Evolutionary conservation across 2,329 filamentous ascomycete genomes (phyloP).

Genomic region (Dichotomopilus funicola): DNA sequence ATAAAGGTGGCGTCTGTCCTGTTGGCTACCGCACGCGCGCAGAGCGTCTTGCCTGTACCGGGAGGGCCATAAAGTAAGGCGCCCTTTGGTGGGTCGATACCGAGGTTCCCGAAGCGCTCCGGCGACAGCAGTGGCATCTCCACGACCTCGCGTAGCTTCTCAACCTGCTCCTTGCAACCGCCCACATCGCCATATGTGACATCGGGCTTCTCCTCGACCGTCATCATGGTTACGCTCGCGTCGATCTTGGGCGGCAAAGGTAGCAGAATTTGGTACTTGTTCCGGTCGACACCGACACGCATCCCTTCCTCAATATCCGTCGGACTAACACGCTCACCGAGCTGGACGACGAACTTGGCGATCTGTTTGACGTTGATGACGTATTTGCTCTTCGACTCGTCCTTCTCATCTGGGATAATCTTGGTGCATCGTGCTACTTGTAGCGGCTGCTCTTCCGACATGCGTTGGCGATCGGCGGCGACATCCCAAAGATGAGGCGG

Average conservation of each 20-base stretch:
- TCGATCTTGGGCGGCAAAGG: slow-evolving; percentile 97
- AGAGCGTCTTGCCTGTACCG: slow-evolving; percentile 98
- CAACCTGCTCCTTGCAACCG: slow-evolving; percentile 98
- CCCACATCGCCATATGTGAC: slow-evolving; percentile 98
- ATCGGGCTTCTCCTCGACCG: slow-evolving; percentile 98
- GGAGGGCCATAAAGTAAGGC: slow-evolving; percentile 94
- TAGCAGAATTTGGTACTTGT: slow-evolving; percentile 98
- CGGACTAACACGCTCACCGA: slow-evolving; percentile 92
- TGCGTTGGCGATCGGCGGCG: slow-evolving; percentile 93
- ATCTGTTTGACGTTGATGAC: slow-evolving; percentile 99
- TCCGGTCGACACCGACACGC: slow-evolving; percentile 95
- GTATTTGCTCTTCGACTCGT: slow-evolving; percentile 98
- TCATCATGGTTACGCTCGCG: slow-evolving; percentile 99
- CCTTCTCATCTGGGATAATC: slow-evolving; percentile 96
- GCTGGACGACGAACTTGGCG: slow-evolving; percentile 96
- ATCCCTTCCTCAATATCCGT: slow-evolving; percentile 99
- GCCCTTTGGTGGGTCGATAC: slow-evolving; percentile 97
- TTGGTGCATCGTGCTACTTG: slow-evolving; percentile 98
- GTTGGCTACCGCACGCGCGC: slow-evolving; percentile 94
- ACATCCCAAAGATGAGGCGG: slow-evolving; percentile 99
- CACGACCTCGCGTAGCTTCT: slow-evolving; percentile 96
- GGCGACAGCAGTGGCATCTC: slow-evolving; percentile 97
- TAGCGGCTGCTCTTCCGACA: slow-evolving; percentile 95
- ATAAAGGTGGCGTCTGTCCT: slow-evolving; percentile 98
- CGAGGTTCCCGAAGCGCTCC: slow-evolving; percentile 96